Conservation (phyloP, 441 rosid species). For the Adansonia madagascariensis region DNA sequence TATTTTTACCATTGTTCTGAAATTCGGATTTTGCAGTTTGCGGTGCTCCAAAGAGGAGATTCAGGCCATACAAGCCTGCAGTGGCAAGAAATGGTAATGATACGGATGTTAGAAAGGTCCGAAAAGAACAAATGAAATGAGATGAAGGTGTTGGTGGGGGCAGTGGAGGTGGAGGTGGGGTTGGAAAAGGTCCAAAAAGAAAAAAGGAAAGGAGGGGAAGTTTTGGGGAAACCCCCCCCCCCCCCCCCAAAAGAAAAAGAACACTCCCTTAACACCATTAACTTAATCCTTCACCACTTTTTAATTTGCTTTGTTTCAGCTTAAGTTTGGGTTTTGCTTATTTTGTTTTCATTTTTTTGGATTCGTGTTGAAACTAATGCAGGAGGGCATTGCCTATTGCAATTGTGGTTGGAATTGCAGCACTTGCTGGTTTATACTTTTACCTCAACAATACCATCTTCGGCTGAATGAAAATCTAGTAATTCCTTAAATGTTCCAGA, state of each 20-base stretch:
- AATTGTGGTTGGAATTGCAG: conserved; percentile 61
- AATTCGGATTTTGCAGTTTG: conserved; percentile 58
- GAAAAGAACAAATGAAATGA: conserved; percentile 72
- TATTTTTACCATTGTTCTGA: background rate
- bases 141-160: no score
- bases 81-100: conserved; percentile 65
- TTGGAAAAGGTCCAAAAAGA: no score
- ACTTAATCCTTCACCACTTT: background rate
- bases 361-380: conserved; percentile 27
- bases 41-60: conserved; percentile 93
- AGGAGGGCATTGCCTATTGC: conserved; percentile 81
- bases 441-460: conserved; percentile 58
- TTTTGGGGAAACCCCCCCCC: no score
- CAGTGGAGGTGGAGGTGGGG: no score
- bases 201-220: no score
- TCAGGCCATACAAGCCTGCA: conserved; percentile 61
- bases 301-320: background rate
- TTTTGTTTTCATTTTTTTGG: background rate
- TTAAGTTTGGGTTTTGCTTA: background rate
- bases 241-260: no score
- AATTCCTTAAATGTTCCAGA: background rate
- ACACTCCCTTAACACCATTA: background rate
- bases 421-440: conserved; percentile 76
- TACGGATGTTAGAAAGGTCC: conserved; percentile 62
- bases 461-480: conserved; percentile 29